Percentiles rank a stretch among this genome's conserved stretches.
Conservation (phyloP, 257 asterid genomes). For the Jaltomata sinuosa region DNA sequence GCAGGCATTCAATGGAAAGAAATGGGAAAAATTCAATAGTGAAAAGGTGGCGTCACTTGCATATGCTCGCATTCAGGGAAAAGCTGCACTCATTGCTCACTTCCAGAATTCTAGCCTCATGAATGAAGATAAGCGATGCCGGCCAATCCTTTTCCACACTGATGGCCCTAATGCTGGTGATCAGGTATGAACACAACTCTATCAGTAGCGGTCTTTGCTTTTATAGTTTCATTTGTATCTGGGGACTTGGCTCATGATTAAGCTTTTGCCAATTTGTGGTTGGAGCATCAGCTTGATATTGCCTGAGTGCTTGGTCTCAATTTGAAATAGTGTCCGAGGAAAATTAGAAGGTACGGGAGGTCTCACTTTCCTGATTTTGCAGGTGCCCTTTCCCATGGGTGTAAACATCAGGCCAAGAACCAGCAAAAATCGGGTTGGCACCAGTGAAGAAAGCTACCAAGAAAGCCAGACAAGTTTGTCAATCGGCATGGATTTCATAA, state of each 20-base stretch:
- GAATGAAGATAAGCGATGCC: slow-evolving; percentile 99
- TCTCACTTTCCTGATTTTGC: slow-evolving; percentile 5
- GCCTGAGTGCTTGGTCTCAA: background rate
- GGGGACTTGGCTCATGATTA: background rate
- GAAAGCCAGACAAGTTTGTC: slow-evolving; percentile 29
- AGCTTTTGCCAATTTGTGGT: background rate
- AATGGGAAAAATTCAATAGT: slow-evolving; percentile 98
- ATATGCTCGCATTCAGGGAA: slow-evolving; percentile 97
- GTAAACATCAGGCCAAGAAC: slow-evolving; percentile 68
- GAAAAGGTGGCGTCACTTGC: slow-evolving; percentile 98
- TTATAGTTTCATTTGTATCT: background rate
- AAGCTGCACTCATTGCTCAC: slow-evolving; percentile 91
- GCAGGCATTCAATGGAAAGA: slow-evolving; percentile 94
- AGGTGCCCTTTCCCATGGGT: slow-evolving; percentile 99
- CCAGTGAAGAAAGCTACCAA: slow-evolving; percentile 54
- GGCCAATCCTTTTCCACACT: slow-evolving; percentile 94
- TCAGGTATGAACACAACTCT: slow-evolving; percentile 50
- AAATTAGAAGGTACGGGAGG: background rate
- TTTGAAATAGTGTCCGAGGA: background rate
- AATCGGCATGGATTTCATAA: slow-evolving; percentile 43
- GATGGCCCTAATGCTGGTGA: slow-evolving; percentile 99
- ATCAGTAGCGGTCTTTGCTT: background rate
- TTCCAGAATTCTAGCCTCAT: slow-evolving; percentile 99
- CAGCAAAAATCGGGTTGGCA: slow-evolving; percentile 48
- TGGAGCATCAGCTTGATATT: background rate